These are phyloP conservation scores for Cryptosporidium ubiquitum DNA, from an alignment of 169 alveolate genomes.

Conservation along the genomic window DNA sequence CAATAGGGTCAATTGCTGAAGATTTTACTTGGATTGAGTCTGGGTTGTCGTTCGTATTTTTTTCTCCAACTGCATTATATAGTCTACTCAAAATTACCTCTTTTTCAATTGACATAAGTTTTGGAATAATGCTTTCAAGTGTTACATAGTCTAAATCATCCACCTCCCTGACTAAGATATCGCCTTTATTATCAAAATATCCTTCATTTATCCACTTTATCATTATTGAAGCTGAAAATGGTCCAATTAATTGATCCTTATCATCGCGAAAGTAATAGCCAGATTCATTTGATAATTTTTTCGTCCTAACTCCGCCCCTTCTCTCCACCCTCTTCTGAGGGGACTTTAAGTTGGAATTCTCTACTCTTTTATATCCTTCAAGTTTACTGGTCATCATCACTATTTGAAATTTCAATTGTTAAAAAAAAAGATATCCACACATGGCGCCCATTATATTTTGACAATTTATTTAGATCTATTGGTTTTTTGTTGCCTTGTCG, in stretches of 20 bases:
- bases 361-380: slow-evolving; percentile 40
- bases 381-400: slow-evolving; percentile 17
- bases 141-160: slow-evolving; percentile 69
- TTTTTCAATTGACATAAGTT: slow-evolving; percentile 29
- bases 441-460: slow-evolving; percentile 44
- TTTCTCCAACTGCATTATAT: slow-evolving; percentile 24
- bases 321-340: slow-evolving; percentile 33
- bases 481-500: slow-evolving; percentile 10
- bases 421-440: neutral
- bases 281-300: neutral
- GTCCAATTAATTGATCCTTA: slow-evolving; percentile 60
- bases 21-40: slow-evolving; percentile 16
- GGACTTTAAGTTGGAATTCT: neutral
- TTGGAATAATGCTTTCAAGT: slow-evolving; percentile 57
- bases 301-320: neutral
- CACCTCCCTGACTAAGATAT: slow-evolving; percentile 27
- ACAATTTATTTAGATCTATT: slow-evolving; percentile 62
- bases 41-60: neutral
- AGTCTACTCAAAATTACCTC: slow-evolving; percentile 28
- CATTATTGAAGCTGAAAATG: slow-evolving; percentile 50
- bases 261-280: slow-evolving; percentile 63
- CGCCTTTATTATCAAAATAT: slow-evolving; percentile 64
- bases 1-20: slow-evolving; percentile 66
- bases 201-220: slow-evolving; percentile 62
- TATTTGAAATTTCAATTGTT: neutral